Percentiles rank a stretch among this genome's conserved stretches.
Evolutionary conservation across 129 eudicot species (phyloP).

Genomic region (Chrysanthemum makinoi): DNA sequence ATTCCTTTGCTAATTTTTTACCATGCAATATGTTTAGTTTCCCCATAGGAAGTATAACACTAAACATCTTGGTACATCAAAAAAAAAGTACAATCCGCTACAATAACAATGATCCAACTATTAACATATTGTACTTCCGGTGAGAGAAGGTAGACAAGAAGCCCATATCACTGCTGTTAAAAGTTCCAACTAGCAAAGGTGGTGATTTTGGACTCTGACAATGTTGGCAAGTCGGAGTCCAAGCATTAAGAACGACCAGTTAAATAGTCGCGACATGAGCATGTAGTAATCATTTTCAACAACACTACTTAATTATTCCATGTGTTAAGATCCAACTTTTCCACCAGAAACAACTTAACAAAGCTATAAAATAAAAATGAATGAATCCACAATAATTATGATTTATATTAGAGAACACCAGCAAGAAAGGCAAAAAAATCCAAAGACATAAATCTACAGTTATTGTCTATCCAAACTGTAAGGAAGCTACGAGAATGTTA

Average conservation of each 20-base stretch:
- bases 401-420: background rate
- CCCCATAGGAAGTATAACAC: background rate
- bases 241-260: too few species aligned
- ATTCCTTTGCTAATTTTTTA: background rate
- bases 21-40: background rate
- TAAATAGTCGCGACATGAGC: background rate
- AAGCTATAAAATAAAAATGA: too few species aligned
- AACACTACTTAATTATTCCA: too few species aligned
- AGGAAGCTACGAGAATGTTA: slow-evolving; percentile 2
- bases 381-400: background rate
- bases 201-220: too few species aligned
- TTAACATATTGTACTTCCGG: too few species aligned
- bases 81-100: slow-evolving; percentile 1
- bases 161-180: too few species aligned
- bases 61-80: background rate
- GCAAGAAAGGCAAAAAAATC: background rate
- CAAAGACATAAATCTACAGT: slow-evolving; percentile 10
- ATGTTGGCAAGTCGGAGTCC: too few species aligned
- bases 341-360: background rate
- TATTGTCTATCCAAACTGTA: slow-evolving; percentile 7
- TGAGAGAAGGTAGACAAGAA: too few species aligned
- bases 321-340: background rate
- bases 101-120: background rate
- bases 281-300: background rate
- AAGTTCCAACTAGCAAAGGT: too few species aligned